These are phyloP conservation scores for Ogataea philodendri DNA, from an alignment of 805 yeast species.

Conservation along the genomic window DNA sequence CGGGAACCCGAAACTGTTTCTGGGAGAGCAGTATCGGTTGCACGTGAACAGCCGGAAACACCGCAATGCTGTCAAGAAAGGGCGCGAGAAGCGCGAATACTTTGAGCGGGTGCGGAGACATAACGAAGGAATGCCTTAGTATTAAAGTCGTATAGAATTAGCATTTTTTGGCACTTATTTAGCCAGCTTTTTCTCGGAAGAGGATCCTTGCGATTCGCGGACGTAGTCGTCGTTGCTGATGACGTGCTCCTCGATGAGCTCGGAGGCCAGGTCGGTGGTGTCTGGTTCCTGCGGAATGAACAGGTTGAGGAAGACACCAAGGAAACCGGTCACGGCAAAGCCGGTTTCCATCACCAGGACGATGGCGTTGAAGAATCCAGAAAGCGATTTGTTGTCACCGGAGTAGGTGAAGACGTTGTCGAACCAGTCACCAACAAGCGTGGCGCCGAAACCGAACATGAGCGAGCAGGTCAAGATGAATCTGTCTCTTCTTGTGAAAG, in stretches of 20 bases:
- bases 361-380: conserved; percentile 53
- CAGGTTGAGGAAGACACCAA: conserved; percentile 50
- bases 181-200: conserved; percentile 20
- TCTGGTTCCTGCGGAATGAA: conserved; percentile 49
- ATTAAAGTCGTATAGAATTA: not conserved
- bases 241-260: conserved; percentile 37
- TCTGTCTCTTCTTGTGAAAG: conserved; percentile 57
- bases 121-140: no score
- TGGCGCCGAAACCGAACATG: conserved; percentile 52
- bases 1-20: conserved; percentile 56
- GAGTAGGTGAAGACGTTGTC: conserved; percentile 46
- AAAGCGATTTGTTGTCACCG: conserved; percentile 42
- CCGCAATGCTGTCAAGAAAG: conserved; percentile 46
- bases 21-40: conserved; percentile 71
- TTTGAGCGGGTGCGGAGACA: conserved; percentile 38
- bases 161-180: conserved; percentile 2
- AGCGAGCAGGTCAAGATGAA: conserved; percentile 51
- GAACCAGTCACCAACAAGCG: conserved; percentile 48
- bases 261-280: conserved; percentile 42
- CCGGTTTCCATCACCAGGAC: conserved; percentile 57
- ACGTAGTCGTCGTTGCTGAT: conserved; percentile 17
- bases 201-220: conserved; percentile 19
- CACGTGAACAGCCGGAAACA: conserved; percentile 74
- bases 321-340: conserved; percentile 53
- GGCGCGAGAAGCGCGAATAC: conserved; percentile 51